Conservation (phyloP, 2,329 filamentous ascomycete species). For the Colletotrichum magnum region DNA sequence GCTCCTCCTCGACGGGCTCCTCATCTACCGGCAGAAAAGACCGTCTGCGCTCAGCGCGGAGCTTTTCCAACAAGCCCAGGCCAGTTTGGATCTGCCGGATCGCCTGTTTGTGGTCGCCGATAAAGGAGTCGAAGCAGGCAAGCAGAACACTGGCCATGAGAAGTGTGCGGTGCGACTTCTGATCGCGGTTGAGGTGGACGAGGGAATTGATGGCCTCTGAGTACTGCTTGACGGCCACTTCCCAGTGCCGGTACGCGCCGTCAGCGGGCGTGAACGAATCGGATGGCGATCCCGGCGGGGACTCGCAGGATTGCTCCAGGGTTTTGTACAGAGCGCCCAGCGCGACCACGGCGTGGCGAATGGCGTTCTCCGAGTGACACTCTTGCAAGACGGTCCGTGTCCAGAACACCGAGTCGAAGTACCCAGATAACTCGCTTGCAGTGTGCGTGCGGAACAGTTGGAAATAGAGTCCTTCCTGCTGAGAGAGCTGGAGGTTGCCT, state of each 20-base stretch:
- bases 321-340: slow-evolving; percentile 78
- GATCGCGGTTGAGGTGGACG: slow-evolving; percentile 58
- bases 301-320: slow-evolving; percentile 69
- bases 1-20: slow-evolving; percentile 69
- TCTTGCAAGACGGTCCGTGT: slow-evolving; percentile 73
- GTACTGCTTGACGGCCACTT: slow-evolving; percentile 73
- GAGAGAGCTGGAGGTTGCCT: slow-evolving; percentile 60
- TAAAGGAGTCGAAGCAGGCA: slow-evolving; percentile 78
- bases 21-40: slow-evolving; percentile 56
- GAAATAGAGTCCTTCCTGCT: slow-evolving; percentile 72
- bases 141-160: slow-evolving; percentile 77
- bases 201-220: slow-evolving; percentile 69
- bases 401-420: slow-evolving; percentile 78
- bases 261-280: slow-evolving; percentile 50
- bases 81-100: slow-evolving; percentile 74
- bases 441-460: slow-evolving; percentile 74
- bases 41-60: slow-evolving; percentile 61
- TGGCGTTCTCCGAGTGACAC: slow-evolving; percentile 72
- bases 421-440: slow-evolving; percentile 74
- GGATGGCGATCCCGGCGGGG: slow-evolving; percentile 62
- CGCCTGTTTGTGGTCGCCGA: slow-evolving; percentile 73
- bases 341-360: slow-evolving; percentile 76
- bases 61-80: slow-evolving; percentile 66
- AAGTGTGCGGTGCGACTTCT: slow-evolving; percentile 64
- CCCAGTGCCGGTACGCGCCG: slow-evolving; percentile 66